Conservation (phyloP, 768 basidiomycete species). For the Coprinopsis marcescibilis region DNA sequence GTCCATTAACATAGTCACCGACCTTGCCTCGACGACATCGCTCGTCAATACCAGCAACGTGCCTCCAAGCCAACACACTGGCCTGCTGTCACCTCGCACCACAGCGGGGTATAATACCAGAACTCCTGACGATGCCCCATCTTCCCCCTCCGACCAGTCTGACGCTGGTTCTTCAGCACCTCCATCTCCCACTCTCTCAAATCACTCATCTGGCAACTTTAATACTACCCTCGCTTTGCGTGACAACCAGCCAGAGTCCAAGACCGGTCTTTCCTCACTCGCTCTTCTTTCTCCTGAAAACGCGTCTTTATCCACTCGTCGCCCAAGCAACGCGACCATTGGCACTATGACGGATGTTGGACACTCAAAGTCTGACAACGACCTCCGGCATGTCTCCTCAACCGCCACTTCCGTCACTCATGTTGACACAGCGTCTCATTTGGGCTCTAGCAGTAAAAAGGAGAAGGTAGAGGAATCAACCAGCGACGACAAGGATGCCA, state of each 20-base stretch:
- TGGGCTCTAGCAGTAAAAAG: slow-evolving; percentile 13
- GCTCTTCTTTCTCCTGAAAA: slow-evolving; percentile 39
- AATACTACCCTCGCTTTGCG: slow-evolving; percentile 50
- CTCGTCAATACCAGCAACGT: slow-evolving; percentile 6
- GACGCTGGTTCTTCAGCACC: slow-evolving; percentile 34
- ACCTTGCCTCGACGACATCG: slow-evolving; percentile 14
- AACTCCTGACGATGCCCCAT: slow-evolving; percentile 12
- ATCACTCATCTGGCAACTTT: slow-evolving; percentile 57
- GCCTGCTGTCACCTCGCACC: slow-evolving; percentile 15
- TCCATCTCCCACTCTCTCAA: slow-evolving; percentile 75
- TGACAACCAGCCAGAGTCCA: slow-evolving; percentile 61
- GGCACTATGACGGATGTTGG: slow-evolving; percentile 48
- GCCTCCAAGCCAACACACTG: slow-evolving; percentile 10
- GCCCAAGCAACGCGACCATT: slow-evolving; percentile 52
- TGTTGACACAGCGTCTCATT: slow-evolving; percentile 21
- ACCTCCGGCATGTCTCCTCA: slow-evolving; percentile 34
- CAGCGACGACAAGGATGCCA: slow-evolving; percentile 13
- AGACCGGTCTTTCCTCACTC: slow-evolving; percentile 46
- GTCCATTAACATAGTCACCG: slow-evolving; percentile 27
- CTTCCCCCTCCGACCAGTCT: slow-evolving; percentile 21
- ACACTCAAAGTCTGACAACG: slow-evolving; percentile 22
- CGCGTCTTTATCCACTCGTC: slow-evolving; percentile 31
- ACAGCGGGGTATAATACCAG: too few relatives aligned
- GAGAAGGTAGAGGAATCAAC: slow-evolving; percentile 18
- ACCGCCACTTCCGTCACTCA: slow-evolving; percentile 30